These are phyloP conservation scores for Apiospora malaysiana DNA, from an alignment of 2,329 filamentous ascomycete genomes.

Conservation along the genomic window DNA sequence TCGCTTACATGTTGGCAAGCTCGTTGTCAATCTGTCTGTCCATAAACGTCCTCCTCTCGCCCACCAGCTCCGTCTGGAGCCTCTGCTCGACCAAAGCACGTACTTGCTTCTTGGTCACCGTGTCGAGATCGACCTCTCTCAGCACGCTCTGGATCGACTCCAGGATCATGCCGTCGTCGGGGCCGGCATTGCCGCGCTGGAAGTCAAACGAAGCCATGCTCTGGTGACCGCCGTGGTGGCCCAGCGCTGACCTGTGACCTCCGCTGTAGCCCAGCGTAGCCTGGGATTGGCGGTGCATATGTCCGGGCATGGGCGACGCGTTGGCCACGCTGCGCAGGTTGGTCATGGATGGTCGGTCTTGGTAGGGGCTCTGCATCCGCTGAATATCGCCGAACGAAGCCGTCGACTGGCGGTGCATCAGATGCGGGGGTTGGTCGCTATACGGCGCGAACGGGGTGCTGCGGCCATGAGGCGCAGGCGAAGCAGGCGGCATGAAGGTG, in stretches of 20 bases:
- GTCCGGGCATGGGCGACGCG: slow-evolving; percentile 49
- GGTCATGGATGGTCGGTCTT: slow-evolving; percentile 67
- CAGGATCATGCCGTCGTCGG: slow-evolving; percentile 80
- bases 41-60: slow-evolving; percentile 87
- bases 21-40: slow-evolving; percentile 93
- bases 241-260: slow-evolving; percentile 54
- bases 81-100: slow-evolving; percentile 90
- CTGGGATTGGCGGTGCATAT: slow-evolving; percentile 48
- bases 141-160: slow-evolving; percentile 86
- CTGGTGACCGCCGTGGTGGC: slow-evolving; percentile 49
- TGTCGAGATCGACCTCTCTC: slow-evolving; percentile 89
- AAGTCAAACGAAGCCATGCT: slow-evolving; percentile 65
- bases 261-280: slow-evolving; percentile 54
- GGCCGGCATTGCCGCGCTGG: slow-evolving; percentile 63
- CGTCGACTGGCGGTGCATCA: slow-evolving; percentile 71
- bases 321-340: slow-evolving; percentile 58
- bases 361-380: slow-evolving; percentile 62
- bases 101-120: slow-evolving; percentile 98
- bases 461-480: slow-evolving; percentile 71
- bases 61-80: slow-evolving; percentile 84
- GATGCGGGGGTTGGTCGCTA: slow-evolving; percentile 47
- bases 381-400: slow-evolving; percentile 67
- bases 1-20: slow-evolving; percentile 77
- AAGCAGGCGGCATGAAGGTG: slow-evolving; percentile 75
- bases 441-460: slow-evolving; percentile 53